Evolutionary conservation across 164 flowering plant species (phyloP).

Genomic region (Vitis labrusca): DNA sequence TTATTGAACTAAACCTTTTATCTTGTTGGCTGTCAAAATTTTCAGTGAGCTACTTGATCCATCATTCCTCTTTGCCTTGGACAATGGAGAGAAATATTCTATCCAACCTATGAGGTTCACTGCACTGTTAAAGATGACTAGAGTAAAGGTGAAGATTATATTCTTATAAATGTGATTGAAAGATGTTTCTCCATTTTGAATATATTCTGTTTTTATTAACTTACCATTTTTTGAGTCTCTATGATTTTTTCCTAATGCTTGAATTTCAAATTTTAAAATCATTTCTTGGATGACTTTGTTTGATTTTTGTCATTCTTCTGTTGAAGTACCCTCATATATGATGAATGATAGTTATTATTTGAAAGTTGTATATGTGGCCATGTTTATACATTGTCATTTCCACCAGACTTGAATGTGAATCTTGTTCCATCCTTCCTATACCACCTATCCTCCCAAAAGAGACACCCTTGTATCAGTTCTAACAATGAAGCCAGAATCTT

Average conservation of each 20-base stretch:
- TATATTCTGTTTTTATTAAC: neutral
- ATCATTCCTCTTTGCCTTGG: slow-evolving; percentile 87
- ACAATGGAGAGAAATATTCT: slow-evolving; percentile 84
- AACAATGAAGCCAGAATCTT: too few species aligned
- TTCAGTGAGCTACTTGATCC: slow-evolving; percentile 92
- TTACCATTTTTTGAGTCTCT: neutral
- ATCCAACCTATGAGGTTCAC: slow-evolving; percentile 79
- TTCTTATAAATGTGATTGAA: neutral
- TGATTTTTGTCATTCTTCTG: neutral
- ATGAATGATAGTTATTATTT: too few species aligned
- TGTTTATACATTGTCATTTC: too few species aligned
- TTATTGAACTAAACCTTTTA: slow-evolving; percentile 1
- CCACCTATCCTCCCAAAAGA: too few species aligned
- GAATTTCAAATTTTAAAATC: too few species aligned
- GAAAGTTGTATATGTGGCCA: too few species aligned
- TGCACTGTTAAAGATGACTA: slow-evolving; percentile 72
- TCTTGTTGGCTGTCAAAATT: slow-evolving; percentile 9
- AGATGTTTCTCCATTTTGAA: neutral
- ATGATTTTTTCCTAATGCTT: too few species aligned
- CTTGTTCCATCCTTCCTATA: too few species aligned
- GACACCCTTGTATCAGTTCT: too few species aligned
- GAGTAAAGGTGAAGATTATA: slow-evolving; percentile 66
- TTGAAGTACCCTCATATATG: too few species aligned
- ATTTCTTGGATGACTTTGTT: too few species aligned
- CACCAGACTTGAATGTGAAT: too few species aligned